These are phyloP conservation scores for Saururus chinensis DNA, from an alignment of 164 flowering plant genomes.

Conservation along the genomic window DNA sequence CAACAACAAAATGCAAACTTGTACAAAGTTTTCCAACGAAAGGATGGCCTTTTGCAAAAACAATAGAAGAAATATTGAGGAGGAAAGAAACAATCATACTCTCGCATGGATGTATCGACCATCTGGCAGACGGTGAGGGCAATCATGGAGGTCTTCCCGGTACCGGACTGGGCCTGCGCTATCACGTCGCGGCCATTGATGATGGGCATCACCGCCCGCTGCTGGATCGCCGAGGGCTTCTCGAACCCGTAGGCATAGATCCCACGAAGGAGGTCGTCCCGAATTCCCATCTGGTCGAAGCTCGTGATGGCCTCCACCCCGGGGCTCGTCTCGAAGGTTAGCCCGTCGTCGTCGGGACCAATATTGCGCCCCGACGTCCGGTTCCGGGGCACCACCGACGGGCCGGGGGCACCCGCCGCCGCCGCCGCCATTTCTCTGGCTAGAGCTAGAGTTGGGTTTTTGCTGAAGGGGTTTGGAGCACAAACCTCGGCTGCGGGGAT, in stretches of 20 bases:
- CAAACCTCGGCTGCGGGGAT: not conserved
- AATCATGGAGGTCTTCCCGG: constrained; percentile 95
- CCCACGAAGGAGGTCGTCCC: constrained; percentile 73
- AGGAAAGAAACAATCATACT: constrained; percentile 27
- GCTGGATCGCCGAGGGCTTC: constrained; percentile 95
- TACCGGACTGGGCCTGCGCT: constrained; percentile 96
- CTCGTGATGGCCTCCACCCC: constrained; percentile 62
- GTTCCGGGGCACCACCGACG: constrained; percentile 36
- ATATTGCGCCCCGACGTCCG: constrained; percentile 19
- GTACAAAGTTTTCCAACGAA: not conserved
- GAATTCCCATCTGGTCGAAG: constrained; percentile 82
- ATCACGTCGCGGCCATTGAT: constrained; percentile 84
- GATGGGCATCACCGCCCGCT: constrained; percentile 83
- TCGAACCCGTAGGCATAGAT: constrained; percentile 76
- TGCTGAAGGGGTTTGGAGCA: too few species aligned
- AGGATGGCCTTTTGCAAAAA: not conserved
- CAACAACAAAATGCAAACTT: too few species aligned
- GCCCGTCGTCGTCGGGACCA: constrained; percentile 36
- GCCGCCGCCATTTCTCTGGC: not conserved
- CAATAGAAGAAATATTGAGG: not conserved
- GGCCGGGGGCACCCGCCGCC: not conserved
- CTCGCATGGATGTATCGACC: constrained; percentile 53
- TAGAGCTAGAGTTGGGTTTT: too few species aligned
- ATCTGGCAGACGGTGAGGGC: constrained; percentile 89
- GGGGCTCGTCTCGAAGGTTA: constrained; percentile 69